phyloP scores from a whole-genome alignment of 768 basidiomycete species.

The Rickenella mellea region DNA sequence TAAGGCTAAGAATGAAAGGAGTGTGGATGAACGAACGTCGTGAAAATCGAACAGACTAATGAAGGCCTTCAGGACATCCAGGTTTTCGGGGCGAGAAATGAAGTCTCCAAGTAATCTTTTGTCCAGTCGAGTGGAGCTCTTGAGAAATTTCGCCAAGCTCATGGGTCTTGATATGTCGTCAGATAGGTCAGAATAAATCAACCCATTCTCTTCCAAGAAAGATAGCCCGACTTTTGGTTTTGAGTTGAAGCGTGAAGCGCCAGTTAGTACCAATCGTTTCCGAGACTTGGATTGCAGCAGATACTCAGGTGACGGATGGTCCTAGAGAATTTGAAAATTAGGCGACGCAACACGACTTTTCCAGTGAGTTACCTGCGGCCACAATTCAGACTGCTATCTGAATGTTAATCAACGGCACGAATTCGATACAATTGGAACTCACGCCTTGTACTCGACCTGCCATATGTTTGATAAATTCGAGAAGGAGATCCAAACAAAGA shows the following conservation, averaged over 20 bases:
- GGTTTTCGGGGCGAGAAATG: conserved; percentile 80
- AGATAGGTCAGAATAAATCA: conserved; percentile 67
- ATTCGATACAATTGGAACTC: conserved; percentile 13
- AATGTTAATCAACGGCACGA: not conserved
- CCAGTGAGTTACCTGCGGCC: conserved; percentile 50
- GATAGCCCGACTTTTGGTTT: conserved; percentile 89
- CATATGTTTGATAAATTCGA: conserved; percentile 87
- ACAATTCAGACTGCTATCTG: conserved; percentile 28
- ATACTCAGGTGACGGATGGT: conserved; percentile 43
- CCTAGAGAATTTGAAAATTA: conserved; percentile 24
- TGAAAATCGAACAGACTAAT: conserved; percentile 85
- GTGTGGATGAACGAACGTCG: conserved; percentile 43
- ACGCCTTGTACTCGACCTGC: conserved; percentile 49
- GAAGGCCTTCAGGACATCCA: conserved; percentile 79
- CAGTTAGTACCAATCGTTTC: conserved; percentile 79
- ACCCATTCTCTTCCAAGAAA: conserved; percentile 86
- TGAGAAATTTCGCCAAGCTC: conserved; percentile 80
- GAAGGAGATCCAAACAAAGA: conserved; percentile 78
- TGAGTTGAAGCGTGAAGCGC: conserved; percentile 79
- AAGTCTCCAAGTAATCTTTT: conserved; percentile 92
- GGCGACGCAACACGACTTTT: not conserved
- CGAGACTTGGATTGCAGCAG: conserved; percentile 66
- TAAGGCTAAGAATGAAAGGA: not conserved
- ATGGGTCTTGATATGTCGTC: conserved; percentile 43
- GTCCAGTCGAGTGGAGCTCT: conserved; percentile 75